phyloP scores from a whole-genome alignment of 139 green algal genomes.

The Micractinium conductrix region DNA sequence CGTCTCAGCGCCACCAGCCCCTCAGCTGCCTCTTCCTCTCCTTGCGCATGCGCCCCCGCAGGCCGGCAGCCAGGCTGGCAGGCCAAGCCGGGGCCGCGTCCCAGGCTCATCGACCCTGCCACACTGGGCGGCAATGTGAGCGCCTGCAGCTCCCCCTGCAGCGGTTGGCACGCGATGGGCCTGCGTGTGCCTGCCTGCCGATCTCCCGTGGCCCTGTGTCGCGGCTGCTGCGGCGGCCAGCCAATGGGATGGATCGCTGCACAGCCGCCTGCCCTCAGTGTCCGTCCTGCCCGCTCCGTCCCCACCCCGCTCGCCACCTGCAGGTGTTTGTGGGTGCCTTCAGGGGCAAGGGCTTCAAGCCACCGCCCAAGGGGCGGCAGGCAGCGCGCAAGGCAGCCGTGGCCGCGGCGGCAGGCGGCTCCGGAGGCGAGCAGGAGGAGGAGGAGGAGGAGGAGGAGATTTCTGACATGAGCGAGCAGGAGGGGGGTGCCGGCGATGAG shows the following conservation, averaged over 20 bases:
- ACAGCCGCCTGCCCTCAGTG: no score
- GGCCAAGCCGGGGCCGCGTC: slow-evolving; percentile 43
- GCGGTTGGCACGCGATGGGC: background rate
- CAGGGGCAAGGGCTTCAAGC: slow-evolving; percentile 53
- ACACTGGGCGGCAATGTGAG: slow-evolving; percentile 36
- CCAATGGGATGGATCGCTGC: no score
- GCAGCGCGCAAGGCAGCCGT: slow-evolving; percentile 20
- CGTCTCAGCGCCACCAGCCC: no score
- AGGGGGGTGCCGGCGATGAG: background rate
- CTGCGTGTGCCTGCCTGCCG: background rate
- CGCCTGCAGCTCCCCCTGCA: background rate
- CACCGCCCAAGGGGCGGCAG: slow-evolving; percentile 38
- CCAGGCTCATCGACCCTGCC: slow-evolving; percentile 52
- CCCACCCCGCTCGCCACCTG: background rate
- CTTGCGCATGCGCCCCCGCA: background rate
- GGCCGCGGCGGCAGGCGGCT: background rate
- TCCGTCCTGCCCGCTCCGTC: background rate
- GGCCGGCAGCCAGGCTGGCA: background rate
- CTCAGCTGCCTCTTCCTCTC: no score
- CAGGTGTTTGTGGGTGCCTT: slow-evolving; percentile 62
- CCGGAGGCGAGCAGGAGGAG: slow-evolving; percentile 31
- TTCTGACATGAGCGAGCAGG: background rate
- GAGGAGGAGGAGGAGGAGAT: background rate
- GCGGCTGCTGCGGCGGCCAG: no score
- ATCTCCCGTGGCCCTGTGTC: background rate